These are phyloP conservation scores for Arabidopsis hybrid DNA, from an alignment of 441 rosid genomes.

Conservation along the genomic window DNA sequence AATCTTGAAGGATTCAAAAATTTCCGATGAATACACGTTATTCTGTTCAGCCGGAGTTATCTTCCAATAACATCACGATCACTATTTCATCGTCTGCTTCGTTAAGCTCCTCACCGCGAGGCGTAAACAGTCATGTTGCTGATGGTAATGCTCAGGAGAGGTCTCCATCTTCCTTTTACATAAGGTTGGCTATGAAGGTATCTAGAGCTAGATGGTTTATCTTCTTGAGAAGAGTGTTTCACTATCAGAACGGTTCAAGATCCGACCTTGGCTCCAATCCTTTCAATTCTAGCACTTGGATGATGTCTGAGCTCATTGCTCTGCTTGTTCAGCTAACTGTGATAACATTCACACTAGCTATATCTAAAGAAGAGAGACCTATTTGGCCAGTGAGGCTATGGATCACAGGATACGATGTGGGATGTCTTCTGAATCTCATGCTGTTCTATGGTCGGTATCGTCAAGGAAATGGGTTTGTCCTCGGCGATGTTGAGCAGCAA, in stretches of 20 bases:
- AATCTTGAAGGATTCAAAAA: neutral
- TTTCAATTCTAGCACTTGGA: constrained; percentile 86
- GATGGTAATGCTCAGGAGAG: constrained; percentile 51
- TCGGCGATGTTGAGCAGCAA: constrained; percentile 75
- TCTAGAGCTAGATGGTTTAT: constrained; percentile 95
- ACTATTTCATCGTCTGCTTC: constrained; percentile 53
- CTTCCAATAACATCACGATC: constrained; percentile 50
- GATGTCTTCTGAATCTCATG: constrained; percentile 75
- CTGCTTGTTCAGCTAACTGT: constrained; percentile 70
- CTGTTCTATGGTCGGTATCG: constrained; percentile 84
- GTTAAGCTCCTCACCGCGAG: constrained; percentile 53
- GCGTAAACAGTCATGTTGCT: constrained; percentile 38
- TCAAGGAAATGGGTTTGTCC: constrained; percentile 59
- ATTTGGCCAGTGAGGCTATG: constrained; percentile 95
- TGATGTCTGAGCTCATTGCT: constrained; percentile 78
- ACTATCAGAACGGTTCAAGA: constrained; percentile 92
- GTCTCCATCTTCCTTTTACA: constrained; percentile 58
- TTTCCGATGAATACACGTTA: constrained; percentile 63
- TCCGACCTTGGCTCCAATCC: constrained; percentile 94
- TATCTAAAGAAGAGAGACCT: constrained; percentile 77
- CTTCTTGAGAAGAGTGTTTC: constrained; percentile 92
- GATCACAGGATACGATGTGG: constrained; percentile 86
- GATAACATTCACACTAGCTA: constrained; percentile 66
- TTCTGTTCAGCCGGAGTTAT: constrained; percentile 53
- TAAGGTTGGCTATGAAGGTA: constrained; percentile 75